phyloP scores from a whole-genome alignment of 257 asterid species.

The Scutellaria minor region DNA sequence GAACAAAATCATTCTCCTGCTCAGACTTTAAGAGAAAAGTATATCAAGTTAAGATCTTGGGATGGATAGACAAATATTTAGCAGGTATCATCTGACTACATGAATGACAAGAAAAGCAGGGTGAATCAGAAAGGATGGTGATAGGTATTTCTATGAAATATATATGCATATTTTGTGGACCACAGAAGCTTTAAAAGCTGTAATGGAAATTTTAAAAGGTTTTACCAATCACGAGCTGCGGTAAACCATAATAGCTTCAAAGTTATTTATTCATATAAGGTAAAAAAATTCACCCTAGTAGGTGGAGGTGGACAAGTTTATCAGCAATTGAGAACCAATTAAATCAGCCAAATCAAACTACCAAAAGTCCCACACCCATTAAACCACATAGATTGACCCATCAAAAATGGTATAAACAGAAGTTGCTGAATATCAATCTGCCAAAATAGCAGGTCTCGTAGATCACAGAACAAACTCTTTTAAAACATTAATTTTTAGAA shows the following conservation, averaged over 20 bases:
- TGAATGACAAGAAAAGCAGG: not conserved
- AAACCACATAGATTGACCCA: not conserved
- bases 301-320: not conserved
- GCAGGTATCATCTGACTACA: constrained; percentile 1
- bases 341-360: not conserved
- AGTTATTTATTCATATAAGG: not conserved
- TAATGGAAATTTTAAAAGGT: constrained; percentile 1
- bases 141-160: not conserved
- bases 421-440: not conserved
- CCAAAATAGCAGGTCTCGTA: not conserved
- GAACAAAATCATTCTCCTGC: constrained; percentile 61
- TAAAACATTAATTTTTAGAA: not conserved
- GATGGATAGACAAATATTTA: not conserved
- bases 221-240: constrained; percentile 7
- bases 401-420: not conserved
- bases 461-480: constrained; percentile 5
- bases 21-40: constrained; percentile 44
- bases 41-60: constrained; percentile 12
- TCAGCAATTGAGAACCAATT: constrained; percentile 1
- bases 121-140: not conserved
- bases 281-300: not conserved
- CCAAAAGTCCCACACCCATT: not conserved
- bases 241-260: not conserved
- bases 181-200: not conserved
- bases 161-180: not conserved